Percentiles rank a stretch among this genome's conserved stretches.
Conservation (phyloP, 2,329 filamentous ascomycete genomes). For the Dactylellina sp. region DNA sequence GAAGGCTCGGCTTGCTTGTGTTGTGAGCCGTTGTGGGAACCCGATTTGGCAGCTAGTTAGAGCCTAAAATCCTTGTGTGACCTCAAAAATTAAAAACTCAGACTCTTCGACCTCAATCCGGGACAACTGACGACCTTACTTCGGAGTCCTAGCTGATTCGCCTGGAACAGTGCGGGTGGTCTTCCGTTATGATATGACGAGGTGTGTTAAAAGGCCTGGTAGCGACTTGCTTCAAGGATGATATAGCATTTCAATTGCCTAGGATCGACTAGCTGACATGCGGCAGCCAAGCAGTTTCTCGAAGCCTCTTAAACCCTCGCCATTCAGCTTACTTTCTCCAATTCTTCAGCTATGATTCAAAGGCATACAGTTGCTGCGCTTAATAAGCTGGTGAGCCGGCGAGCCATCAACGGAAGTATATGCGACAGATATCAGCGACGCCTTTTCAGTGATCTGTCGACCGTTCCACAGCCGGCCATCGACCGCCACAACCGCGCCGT, state of each 20-base stretch:
- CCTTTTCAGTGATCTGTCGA: conserved; percentile 23
- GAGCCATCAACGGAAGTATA: neutral
- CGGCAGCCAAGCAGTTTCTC: no score
- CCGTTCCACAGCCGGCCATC: conserved; percentile 17
- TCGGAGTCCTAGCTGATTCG: no score
- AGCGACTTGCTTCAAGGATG: no score
- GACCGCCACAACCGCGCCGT: conserved; percentile 41
- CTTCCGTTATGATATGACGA: no score
- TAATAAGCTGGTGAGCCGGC: conserved; percentile 1
- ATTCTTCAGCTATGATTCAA: conserved; percentile 16
- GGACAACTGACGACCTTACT: no score
- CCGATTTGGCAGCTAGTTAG: conserved; percentile 9
- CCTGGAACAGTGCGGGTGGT: no score
- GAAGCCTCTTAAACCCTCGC: neutral
- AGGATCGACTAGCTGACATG: no score
- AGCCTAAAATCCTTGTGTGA: conserved; percentile 26
- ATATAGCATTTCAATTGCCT: no score
- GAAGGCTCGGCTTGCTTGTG: no score
- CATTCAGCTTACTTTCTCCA: no score
- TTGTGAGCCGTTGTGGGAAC: conserved; percentile 30
- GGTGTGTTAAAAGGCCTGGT: no score
- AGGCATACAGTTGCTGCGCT: conserved; percentile 5
- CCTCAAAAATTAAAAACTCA: conserved; percentile 13
- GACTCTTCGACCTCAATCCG: neutral
- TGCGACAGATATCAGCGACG: conserved; percentile 31